Base-by-base conservation (phyloP, 2,329 filamentous ascomycete species). In the Aspergillus sp. region DNA sequence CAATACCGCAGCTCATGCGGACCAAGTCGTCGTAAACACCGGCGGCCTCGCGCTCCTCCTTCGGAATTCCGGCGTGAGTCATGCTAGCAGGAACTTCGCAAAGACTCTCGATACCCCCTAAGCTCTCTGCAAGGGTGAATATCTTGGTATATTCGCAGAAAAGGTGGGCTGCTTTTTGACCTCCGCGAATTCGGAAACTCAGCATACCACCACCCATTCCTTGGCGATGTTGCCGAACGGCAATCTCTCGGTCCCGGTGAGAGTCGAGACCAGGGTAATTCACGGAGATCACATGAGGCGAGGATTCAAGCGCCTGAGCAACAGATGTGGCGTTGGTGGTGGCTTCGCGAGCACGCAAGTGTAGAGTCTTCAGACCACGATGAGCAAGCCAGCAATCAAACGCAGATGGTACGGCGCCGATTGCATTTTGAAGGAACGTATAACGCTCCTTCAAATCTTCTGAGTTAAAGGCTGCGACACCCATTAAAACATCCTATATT, bases 321-420 rank as follows among this genome's bases (percentile, higher is more conserved):
- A 99, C 86, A 47, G 85, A 81, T 7, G 86, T 86, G 9, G 93
- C 95, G 77, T 98, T 98, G 66, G 79, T 82, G 63, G 84, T 90
- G 17, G 93, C 91, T 76, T 96, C 91, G 62, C 90, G 87, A 9
- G 91, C 93, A 68, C 95, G 90, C 48, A 99, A 84, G 77, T 99
- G 95, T 43, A 99, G 85, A 4, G 95, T 99, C 84, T 99, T 99
- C 66, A 97, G 84, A 66, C 95, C 95, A 63, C 95, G 89, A 80
- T 99, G 95, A 50, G 95, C 95, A 63, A 99, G 90, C 95, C 95
- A 99, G 79, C 89, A 92, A 82, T 99, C 95, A 72, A 99, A 99
- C 41, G 95, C 84, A 0, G 91, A 96, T 52, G 95, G 95, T 4
- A 99, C 90, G 61, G 93, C 93, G 62, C 95, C 95, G 66, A 97